Percentiles rank a stretch among this genome's conserved stretches.
Conservation (phyloP, 2,329 filamentous ascomycete genomes). For the Periconia sp. region DNA sequence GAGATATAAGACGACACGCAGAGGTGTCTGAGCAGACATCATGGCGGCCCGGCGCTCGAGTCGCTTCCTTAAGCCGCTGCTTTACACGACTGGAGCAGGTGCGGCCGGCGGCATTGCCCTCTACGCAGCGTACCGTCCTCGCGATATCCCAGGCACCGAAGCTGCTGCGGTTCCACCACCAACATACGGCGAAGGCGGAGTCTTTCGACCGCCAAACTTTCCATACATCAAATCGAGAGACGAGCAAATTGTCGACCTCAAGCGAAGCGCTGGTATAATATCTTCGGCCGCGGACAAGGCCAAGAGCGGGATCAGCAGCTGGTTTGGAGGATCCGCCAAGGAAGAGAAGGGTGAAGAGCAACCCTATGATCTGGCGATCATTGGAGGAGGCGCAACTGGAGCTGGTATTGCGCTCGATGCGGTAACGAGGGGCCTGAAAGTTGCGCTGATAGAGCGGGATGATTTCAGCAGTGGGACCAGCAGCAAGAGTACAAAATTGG, state of each 20-base stretch:
- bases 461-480: constrained; percentile 84
- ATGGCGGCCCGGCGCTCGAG: constrained; percentile 45
- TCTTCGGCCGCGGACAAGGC: constrained; percentile 37
- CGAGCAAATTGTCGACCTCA: constrained; percentile 69
- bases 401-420: constrained; percentile 83
- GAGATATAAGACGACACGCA: not conserved
- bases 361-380: constrained; percentile 77
- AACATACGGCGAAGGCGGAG: constrained; percentile 70
- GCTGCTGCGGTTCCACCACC: constrained; percentile 73
- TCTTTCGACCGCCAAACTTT: constrained; percentile 70
- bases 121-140: constrained; percentile 71
- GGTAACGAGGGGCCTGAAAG: constrained; percentile 77
- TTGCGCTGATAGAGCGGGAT: constrained; percentile 81
- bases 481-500: constrained; percentile 86
- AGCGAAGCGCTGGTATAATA: constrained; percentile 55
- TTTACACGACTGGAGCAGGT: constrained; percentile 64
- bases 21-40: constrained; percentile 8
- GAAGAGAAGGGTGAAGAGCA: constrained; percentile 47
- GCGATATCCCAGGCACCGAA: constrained; percentile 74
- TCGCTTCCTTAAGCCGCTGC: constrained; percentile 62
- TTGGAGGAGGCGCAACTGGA: constrained; percentile 80
- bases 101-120: constrained; percentile 62
- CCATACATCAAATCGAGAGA: constrained; percentile 66
- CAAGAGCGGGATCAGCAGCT: constrained; percentile 49
- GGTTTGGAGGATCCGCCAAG: constrained; percentile 42